Conservation (phyloP, 257 asterid genomes). For the Capsicum chinense region DNA sequence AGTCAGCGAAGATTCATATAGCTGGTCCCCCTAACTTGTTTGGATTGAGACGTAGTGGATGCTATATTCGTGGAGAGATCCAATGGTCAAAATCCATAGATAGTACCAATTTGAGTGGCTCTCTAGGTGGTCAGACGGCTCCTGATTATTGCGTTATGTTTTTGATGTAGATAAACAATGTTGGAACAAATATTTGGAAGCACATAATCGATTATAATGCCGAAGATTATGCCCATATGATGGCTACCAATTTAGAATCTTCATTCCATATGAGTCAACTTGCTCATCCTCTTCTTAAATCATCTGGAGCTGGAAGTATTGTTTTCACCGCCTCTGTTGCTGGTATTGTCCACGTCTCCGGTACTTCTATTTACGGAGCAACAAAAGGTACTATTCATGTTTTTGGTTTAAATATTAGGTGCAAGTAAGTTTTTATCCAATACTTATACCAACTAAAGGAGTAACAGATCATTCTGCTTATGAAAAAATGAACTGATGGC, state of each 20-base stretch:
- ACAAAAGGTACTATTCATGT: slow-evolving; percentile 59
- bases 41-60: neutral
- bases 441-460: neutral
- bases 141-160: neutral
- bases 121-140: neutral
- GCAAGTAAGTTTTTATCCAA: neutral
- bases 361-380: slow-evolving; percentile 91
- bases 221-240: slow-evolving; percentile 68
- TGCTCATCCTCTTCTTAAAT: slow-evolving; percentile 87
- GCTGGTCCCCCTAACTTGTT: neutral
- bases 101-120: neutral
- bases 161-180: slow-evolving; percentile 71
- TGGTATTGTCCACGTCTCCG: slow-evolving; percentile 66
- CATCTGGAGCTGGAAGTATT: slow-evolving; percentile 68
- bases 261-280: slow-evolving; percentile 84
- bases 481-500: slow-evolving; percentile 15
- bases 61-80: neutral
- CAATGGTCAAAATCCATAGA: neutral
- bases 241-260: slow-evolving; percentile 90
- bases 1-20: neutral
- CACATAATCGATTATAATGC: slow-evolving; percentile 75
- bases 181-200: slow-evolving; percentile 89
- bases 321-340: slow-evolving; percentile 87
- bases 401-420: neutral
- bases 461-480: neutral